Evolutionary conservation across 345 rosid genomes (phyloP), one percentile per base, ranked within the genome.

Genomic region (Populus ilicifolia): DNA sequence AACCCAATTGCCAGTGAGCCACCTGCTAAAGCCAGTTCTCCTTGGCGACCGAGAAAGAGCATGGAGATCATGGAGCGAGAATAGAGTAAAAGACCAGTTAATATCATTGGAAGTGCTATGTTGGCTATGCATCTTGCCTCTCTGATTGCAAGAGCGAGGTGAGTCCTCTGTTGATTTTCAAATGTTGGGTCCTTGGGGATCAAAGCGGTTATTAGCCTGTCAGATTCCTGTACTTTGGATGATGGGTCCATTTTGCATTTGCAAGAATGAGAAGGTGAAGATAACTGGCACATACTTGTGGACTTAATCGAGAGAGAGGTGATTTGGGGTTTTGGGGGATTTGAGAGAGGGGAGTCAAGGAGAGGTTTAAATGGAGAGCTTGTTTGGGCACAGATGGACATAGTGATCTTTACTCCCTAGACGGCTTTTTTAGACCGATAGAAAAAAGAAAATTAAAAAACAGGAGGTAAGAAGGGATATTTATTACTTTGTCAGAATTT

Each of bases 11-110:
- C 89, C 0, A 86, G 83, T n/a, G 89, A 81, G 36, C 89, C 88
- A 20, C 87, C 89, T 12, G 89, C 88, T 2, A 87, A 71, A 64
- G 83, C 67, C 14, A 87, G 86, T n/a, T 83, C 85, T 5, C 89
- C 86, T 8, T 85, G 85, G 71, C 81, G 82, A 82, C 89, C 86
- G 8, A 87, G 89, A 74, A 87, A 87, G 79, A 87, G 82, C 89
- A 87, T 87, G 73, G 89, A 87, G 77, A 87, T 85, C 86, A 87
- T 83, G 62, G 85, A 85, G 46, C 89, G 89, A 50, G 89, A 83
- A 52, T 85, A 87, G 74, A 87, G 82, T 20, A 81, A 50, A 13
- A 87, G 85, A 39, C 86, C 88, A 2, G 86, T 85, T 20, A 87
- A 69, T 29, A 85, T 85, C 86, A 87, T 83, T 23, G 89, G 89